phyloP scores from a whole-genome alignment of 2,329 filamentous ascomycete genomes.

The Cladophialophora psammophila region DNA sequence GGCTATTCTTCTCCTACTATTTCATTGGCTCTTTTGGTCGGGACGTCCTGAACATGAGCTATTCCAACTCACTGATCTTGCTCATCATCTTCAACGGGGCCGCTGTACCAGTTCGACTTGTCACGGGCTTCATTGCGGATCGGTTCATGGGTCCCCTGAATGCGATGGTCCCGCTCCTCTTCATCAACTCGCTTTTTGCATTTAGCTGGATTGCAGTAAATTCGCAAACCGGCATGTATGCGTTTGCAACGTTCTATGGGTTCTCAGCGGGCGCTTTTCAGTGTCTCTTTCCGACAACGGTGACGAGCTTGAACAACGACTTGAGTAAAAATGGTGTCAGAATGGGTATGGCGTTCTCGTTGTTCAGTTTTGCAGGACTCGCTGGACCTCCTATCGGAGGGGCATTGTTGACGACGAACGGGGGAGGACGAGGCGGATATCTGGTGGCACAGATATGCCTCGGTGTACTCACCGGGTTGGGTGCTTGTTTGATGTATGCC shows the following conservation, averaged over 20 bases:
- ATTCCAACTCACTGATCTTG: constrained; percentile 59
- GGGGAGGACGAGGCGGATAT: constrained; percentile 46
- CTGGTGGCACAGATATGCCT: constrained; percentile 50
- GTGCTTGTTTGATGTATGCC: constrained; percentile 54
- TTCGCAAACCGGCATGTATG: constrained; percentile 61
- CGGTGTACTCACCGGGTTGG: constrained; percentile 62
- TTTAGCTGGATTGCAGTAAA: constrained; percentile 68
- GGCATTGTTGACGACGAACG: constrained; percentile 56
- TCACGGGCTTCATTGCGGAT: constrained; percentile 66
- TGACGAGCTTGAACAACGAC: constrained; percentile 63
- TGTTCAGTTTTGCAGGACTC: constrained; percentile 59
- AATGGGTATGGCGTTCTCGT: constrained; percentile 64
- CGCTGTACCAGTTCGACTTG: constrained; percentile 62
- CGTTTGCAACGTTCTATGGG: constrained; percentile 70
- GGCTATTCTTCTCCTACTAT: constrained; percentile 37
- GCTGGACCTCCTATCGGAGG: constrained; percentile 65
- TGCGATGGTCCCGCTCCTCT: constrained; percentile 61
- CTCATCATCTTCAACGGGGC: constrained; percentile 68
- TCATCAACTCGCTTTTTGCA: constrained; percentile 52
- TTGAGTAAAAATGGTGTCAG: constrained; percentile 62
- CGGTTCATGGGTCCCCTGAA: constrained; percentile 66
- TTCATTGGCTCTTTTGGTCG: constrained; percentile 33
- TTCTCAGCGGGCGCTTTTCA: constrained; percentile 70
- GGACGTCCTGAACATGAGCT: constrained; percentile 56
- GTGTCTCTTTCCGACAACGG: constrained; percentile 69